phyloP scores from a whole-genome alignment of 768 basidiomycete genomes.

The Gyrodon lividus region DNA sequence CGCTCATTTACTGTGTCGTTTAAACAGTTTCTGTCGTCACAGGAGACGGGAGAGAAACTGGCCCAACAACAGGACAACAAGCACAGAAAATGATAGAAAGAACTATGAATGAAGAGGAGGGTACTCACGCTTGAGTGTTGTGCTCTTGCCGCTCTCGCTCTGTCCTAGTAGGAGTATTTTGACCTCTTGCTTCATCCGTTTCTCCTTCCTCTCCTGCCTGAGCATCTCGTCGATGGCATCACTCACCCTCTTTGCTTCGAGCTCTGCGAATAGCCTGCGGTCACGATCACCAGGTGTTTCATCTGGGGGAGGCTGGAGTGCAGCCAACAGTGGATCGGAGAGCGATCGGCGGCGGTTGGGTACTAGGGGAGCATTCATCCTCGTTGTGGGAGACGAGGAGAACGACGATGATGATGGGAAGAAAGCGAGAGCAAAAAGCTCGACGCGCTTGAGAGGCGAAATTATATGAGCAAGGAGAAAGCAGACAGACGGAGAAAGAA shows the following conservation, averaged over 20 bases:
- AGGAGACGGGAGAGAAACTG: neutral
- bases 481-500: slow-evolving; percentile 13
- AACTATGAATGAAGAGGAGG: slow-evolving; percentile 9
- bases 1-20: neutral
- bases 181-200: slow-evolving; percentile 61
- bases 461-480: slow-evolving; percentile 11
- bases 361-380: slow-evolving; percentile 30
- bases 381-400: slow-evolving; percentile 2
- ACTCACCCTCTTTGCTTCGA: slow-evolving; percentile 70
- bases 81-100: neutral
- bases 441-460: slow-evolving; percentile 13
- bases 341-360: slow-evolving; percentile 43
- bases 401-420: slow-evolving; percentile 1
- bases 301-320: slow-evolving; percentile 66
- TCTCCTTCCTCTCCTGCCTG: slow-evolving; percentile 61
- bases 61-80: neutral
- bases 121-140: slow-evolving; percentile 82
- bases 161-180: slow-evolving; percentile 81
- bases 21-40: neutral
- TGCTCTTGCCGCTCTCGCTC: slow-evolving; percentile 89
- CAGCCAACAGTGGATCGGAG: slow-evolving; percentile 71
- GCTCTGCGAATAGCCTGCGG: slow-evolving; percentile 60
- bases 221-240: slow-evolving; percentile 81
- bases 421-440: slow-evolving; percentile 15
- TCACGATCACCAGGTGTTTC: slow-evolving; percentile 71